Evolutionary conservation across 202 grass and related monocot species (phyloP).

Genomic region (Panicum hallii): DNA sequence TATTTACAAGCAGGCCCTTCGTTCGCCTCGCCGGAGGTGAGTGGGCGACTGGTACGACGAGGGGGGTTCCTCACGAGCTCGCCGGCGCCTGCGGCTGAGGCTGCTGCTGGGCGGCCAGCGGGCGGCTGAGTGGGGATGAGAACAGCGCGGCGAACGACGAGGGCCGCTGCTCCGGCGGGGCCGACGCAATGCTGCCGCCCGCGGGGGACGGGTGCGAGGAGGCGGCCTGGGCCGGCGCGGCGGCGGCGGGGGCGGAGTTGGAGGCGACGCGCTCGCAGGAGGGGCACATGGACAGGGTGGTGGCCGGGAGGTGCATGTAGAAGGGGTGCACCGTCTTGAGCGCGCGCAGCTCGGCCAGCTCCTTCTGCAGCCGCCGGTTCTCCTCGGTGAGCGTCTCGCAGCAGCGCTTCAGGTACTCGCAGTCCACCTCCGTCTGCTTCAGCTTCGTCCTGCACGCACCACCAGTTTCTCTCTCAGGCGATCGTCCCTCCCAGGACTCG

Average conservation of each 20-base stretch:
- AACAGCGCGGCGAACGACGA: slow-evolving; percentile 91
- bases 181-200: slow-evolving; percentile 25
- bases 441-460: slow-evolving; percentile 84
- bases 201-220: not conserved
- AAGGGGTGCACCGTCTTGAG: slow-evolving; percentile 79
- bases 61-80: slow-evolving; percentile 38
- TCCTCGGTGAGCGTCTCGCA: slow-evolving; percentile 99
- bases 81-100: slow-evolving; percentile 50
- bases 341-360: slow-evolving; percentile 85
- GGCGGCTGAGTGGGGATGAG: slow-evolving; percentile 49
- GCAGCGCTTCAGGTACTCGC: slow-evolving; percentile 98
- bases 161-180: slow-evolving; percentile 48
- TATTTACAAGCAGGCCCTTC: slow-evolving; percentile 47
- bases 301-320: slow-evolving; percentile 94
- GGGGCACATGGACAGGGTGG: slow-evolving; percentile 94
- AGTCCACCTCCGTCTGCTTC: slow-evolving; percentile 99
- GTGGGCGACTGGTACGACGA: not conserved
- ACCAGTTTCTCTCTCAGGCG: not conserved
- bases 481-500: too few relatives aligned
- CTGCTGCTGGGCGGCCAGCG: slow-evolving; percentile 21
- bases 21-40: slow-evolving; percentile 13
- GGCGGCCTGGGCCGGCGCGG: not conserved
- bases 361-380: slow-evolving; percentile 97
- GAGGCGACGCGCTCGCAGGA: slow-evolving; percentile 88
- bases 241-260: slow-evolving; percentile 29